Evolutionary conservation across 768 basidiomycete species (phyloP).

Genomic region (Galerina sulciceps): DNA sequence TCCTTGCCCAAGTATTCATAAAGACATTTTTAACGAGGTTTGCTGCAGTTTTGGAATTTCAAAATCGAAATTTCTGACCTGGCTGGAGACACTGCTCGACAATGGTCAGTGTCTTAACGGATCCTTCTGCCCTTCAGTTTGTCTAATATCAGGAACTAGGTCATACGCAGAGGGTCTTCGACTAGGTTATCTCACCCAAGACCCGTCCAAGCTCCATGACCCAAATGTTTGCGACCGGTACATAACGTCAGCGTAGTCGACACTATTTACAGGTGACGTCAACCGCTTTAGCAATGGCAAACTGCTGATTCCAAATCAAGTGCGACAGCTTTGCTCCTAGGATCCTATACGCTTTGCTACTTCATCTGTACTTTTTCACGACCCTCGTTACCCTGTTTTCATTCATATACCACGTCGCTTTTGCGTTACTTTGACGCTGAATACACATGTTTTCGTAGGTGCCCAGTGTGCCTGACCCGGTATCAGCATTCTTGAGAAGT

Average conservation of each 20-base stretch:
- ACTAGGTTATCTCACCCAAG: conserved; percentile 62
- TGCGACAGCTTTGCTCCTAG: too few relatives aligned
- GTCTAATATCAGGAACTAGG: conserved; percentile 40
- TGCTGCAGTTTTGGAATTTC: conserved; percentile 57
- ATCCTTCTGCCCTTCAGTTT: neutral
- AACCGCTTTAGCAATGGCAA: too few relatives aligned
- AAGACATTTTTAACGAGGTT: neutral
- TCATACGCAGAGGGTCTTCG: conserved; percentile 68
- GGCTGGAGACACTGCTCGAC: conserved; percentile 56
- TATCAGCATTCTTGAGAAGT: too few relatives aligned
- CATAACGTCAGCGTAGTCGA: conserved; percentile 18
- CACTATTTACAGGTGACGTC: neutral
- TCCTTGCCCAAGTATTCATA: neutral
- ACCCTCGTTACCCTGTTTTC: too few relatives aligned
- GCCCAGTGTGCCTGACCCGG: too few relatives aligned
- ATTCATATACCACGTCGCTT: too few relatives aligned
- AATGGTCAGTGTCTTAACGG: conserved; percentile 54
- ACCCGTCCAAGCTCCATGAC: conserved; percentile 61
- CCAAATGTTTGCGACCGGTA: conserved; percentile 69
- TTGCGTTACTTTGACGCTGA: too few relatives aligned
- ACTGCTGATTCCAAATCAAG: too few relatives aligned
- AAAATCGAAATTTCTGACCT: conserved; percentile 61
- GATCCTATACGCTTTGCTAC: too few relatives aligned
- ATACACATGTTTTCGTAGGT: too few relatives aligned
- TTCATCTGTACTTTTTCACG: too few relatives aligned